phyloP scores from a whole-genome alignment of 2,329 filamentous ascomycete species.

The Coniochaeta sp. region DNA sequence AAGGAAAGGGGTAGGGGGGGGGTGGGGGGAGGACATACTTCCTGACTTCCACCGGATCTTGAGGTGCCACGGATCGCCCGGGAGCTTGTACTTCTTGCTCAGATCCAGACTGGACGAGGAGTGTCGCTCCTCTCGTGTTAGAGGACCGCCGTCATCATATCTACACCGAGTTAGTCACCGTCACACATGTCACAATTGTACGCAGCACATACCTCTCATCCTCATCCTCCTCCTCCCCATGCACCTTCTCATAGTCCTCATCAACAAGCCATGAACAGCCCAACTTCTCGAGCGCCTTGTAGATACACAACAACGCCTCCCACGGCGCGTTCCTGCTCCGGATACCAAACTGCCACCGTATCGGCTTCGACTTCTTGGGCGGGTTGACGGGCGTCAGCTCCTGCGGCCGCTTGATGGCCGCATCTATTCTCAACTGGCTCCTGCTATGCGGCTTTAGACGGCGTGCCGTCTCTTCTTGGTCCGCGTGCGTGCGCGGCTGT shows the following conservation, averaged over 20 bases:
- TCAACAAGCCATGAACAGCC: constrained; percentile 80
- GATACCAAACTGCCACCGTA: constrained; percentile 98
- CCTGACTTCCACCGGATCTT: constrained; percentile 82
- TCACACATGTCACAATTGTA: neutral
- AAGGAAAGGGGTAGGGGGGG: constrained; percentile 23
- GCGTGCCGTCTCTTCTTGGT: constrained; percentile 74
- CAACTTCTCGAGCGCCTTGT: constrained; percentile 81
- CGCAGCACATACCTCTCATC: constrained; percentile 29
- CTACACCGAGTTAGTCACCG: constrained; percentile 7
- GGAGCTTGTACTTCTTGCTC: constrained; percentile 67
- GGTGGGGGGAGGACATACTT: constrained; percentile 52
- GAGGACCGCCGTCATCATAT: constrained; percentile 18
- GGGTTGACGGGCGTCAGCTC: constrained; percentile 57
- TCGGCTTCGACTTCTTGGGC: constrained; percentile 67
- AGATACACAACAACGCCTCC: constrained; percentile 91
- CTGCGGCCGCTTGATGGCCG: constrained; percentile 50
- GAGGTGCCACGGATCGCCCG: constrained; percentile 92
- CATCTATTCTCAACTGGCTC: constrained; percentile 62
- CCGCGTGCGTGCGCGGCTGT: constrained; percentile 55
- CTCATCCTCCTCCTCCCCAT: constrained; percentile 31
- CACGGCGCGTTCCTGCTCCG: constrained; percentile 88
- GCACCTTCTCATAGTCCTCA: constrained; percentile 47
- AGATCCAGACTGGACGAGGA: constrained; percentile 33
- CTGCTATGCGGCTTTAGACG: constrained; percentile 81
- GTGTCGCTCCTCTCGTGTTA: neutral